These are phyloP conservation scores for Alternaria brassicicola DNA, from an alignment of 2,329 filamentous ascomycete genomes.

Conservation along the genomic window DNA sequence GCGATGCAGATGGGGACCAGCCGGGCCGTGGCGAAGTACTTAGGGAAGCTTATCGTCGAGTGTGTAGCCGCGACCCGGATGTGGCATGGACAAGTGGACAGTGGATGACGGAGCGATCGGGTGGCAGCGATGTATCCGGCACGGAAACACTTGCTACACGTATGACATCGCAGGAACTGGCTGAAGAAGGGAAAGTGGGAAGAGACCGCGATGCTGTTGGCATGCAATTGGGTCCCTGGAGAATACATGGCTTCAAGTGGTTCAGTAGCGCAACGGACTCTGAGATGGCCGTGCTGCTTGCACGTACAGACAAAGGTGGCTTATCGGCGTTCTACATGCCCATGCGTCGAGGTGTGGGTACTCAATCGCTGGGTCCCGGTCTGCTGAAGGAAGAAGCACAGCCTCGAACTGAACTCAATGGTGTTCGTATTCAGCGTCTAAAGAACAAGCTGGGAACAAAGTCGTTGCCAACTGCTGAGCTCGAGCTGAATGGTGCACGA, in stretches of 20 bases:
- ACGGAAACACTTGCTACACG: slow-evolving; percentile 67
- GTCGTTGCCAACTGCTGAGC: slow-evolving; percentile 72
- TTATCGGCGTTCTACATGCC: slow-evolving; percentile 71
- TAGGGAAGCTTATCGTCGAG: slow-evolving; percentile 58
- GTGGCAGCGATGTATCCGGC: slow-evolving; percentile 71
- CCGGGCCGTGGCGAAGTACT: slow-evolving; percentile 52
- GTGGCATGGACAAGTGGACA: slow-evolving; percentile 73
- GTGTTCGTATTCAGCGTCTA: slow-evolving; percentile 69
- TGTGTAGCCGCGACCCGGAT: slow-evolving; percentile 60
- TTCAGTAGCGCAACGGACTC: slow-evolving; percentile 72
- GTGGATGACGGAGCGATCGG: slow-evolving; percentile 77
- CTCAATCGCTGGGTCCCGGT: neutral
- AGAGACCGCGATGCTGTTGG: slow-evolving; percentile 35
- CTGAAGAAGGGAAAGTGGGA: slow-evolving; percentile 29
- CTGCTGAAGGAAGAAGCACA: slow-evolving; percentile 21
- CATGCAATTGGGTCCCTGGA: slow-evolving; percentile 62
- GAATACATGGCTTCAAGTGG: slow-evolving; percentile 73
- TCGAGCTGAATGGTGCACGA: slow-evolving; percentile 57
- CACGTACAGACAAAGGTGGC: slow-evolving; percentile 59
- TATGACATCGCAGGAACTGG: slow-evolving; percentile 28
- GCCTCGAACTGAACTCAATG: slow-evolving; percentile 62
- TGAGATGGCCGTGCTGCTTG: slow-evolving; percentile 68
- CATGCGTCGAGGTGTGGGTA: slow-evolving; percentile 54
- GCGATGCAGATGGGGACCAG: slow-evolving; percentile 34
- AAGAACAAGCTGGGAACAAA: slow-evolving; percentile 77